Evolutionary conservation across 176 grass and related monocot genomes (phyloP), one percentile per base, ranked within the genome.

Genomic region (Dactylis glomerata): DNA sequence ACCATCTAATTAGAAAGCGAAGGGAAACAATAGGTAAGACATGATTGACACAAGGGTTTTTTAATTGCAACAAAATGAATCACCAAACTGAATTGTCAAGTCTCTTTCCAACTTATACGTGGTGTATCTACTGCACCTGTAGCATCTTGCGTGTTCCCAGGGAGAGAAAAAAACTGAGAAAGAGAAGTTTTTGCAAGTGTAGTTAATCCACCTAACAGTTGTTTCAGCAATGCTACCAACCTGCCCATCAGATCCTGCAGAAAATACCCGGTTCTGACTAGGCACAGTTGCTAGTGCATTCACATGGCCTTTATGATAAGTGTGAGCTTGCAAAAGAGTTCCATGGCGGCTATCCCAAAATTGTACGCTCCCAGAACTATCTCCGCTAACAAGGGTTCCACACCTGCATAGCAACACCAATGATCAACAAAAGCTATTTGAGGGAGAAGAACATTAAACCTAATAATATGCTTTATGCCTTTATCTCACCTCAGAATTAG

Each of bases 211-310:
- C 75, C 42, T 72, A 90, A 82, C 69, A 40, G 30, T 24, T 68
- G 78, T 77, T 86, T 88, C 58, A 79, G 75, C 54, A 87, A 78
- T 87, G 68, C 26, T 73, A 89, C 84, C 68, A 89, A 99, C 96
- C 96, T 99, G 93, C 51, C 96, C 96, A 89, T 99, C 96, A 66
- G 96, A 94, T 81, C 96, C 96, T 83, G 96, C 89, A 51, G 96
- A 99, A 85, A 99, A 99, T 15, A 99, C 78, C 67, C 91, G 90
- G 81, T 85, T 94, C 81, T 96, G 93, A 83, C 76, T 82, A 76
- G 96, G 93, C 84, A 88, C 64, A 92, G 93, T 76, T 81, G 91
- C 87, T 76, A 99, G 72, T 32, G 96, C 96, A 84, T 88, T 89
- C 34, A 99, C 96, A 22, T 99, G 90, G 13, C 91, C 96, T 49